Evolutionary conservation across 148 eudicot species (phyloP).

Genomic region (Pouteria glomerata): DNA sequence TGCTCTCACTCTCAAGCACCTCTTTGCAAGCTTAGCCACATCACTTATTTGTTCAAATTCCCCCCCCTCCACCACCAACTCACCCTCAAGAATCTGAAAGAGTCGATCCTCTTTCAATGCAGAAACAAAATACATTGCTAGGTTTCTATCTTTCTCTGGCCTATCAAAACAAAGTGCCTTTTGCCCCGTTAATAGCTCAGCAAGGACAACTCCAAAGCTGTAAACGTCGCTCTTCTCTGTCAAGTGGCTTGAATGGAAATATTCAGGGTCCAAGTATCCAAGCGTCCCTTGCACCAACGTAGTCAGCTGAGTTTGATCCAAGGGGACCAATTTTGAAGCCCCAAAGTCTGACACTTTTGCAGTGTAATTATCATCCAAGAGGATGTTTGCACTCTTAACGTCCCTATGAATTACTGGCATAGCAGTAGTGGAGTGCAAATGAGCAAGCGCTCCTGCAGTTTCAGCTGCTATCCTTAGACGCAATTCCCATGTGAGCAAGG

Average conservation of each 20-base stretch:
- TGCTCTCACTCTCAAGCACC: constrained; percentile 21
- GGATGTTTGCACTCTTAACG: neutral
- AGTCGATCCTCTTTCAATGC: constrained; percentile 16
- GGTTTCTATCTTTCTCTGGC: constrained; percentile 17
- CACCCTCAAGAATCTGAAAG: constrained; percentile 19
- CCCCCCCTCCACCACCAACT: constrained; percentile 5
- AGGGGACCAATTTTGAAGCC: neutral
- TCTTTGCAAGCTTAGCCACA: constrained; percentile 27
- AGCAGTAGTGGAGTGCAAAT: neutral
- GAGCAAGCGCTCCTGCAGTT: neutral
- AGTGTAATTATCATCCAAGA: neutral
- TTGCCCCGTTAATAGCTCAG: constrained; percentile 35
- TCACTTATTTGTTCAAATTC: constrained; percentile 13
- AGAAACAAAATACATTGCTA: constrained; percentile 22
- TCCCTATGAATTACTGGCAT: neutral
- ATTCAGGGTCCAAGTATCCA: constrained; percentile 5
- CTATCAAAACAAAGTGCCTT: constrained; percentile 25
- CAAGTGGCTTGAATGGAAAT: constrained; percentile 24
- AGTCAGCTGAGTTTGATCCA: neutral
- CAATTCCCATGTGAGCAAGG: neutral
- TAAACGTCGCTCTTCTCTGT: constrained; percentile 43
- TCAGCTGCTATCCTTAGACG: neutral
- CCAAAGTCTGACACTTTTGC: constrained; percentile 1
- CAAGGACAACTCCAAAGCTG: constrained; percentile 43
- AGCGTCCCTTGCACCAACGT: constrained; percentile 1